A percentile compares a stretch with the other conserved stretches of the same genome.
Conservation (phyloP, 2,329 filamentous ascomycete species). For the Alternaria sp. region DNA sequence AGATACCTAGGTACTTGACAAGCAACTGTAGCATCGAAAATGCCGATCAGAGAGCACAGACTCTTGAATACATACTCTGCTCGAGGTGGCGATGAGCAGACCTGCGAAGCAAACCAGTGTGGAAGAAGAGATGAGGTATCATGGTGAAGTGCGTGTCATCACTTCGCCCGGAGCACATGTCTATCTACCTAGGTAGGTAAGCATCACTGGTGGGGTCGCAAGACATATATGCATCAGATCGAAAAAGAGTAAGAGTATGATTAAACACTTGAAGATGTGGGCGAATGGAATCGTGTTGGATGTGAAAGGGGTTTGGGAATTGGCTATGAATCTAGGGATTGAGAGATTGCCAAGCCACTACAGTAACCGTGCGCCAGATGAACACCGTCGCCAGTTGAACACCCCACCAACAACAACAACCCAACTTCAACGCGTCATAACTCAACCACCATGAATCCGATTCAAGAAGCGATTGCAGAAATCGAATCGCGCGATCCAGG, state of each 20-base stretch:
- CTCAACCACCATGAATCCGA: too few species aligned
- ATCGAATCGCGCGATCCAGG: too few species aligned
- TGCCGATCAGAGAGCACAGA: background rate
- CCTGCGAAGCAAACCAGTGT: background rate
- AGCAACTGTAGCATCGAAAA: background rate
- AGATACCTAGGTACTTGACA: background rate
- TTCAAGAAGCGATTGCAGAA: too few species aligned
- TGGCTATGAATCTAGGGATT: background rate
- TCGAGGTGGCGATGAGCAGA: background rate
- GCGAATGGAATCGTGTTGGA: background rate
- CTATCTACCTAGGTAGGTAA: background rate
- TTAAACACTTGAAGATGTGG: background rate
- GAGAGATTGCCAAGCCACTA: background rate
- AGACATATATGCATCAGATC: too few species aligned
- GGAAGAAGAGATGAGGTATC: background rate
- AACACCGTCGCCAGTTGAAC: too few species aligned
- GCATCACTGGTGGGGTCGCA: background rate
- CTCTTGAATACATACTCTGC: background rate
- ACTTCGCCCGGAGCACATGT: background rate
- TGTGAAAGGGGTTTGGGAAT: background rate
- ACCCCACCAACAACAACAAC: too few species aligned
- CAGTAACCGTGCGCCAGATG: too few species aligned
- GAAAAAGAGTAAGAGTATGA: background rate
- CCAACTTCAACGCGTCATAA: too few species aligned
- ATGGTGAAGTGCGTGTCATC: background rate